Evolutionary conservation across 371 early-diverging fungal species (phyloP), one percentile per base, ranked within the genome.

Genomic region (Rhizopus stolonifer): DNA sequence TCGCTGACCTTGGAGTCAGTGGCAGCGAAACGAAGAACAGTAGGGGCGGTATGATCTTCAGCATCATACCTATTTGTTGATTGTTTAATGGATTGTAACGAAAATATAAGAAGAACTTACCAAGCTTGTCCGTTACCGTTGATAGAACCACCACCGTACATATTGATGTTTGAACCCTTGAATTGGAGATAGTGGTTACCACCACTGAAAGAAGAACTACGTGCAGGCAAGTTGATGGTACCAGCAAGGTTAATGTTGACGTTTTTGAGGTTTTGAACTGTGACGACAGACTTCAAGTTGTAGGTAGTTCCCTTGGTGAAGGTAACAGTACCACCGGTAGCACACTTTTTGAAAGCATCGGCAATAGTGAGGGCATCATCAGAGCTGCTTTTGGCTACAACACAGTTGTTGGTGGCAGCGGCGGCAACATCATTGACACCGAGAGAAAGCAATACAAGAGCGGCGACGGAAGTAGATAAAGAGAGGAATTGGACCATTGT

Each of bases 81-180:
- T n/a, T n/a, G n/a, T n/a, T n/a, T n/a, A n/a, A n/a, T n/a, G n/a
- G n/a, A n/a, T n/a, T n/a, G n/a, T n/a, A 29, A 29, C 9, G 11
- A 11, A 1, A 29, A 1, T 11, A 29, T 29, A 2, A 29, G 11
- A n/a, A 57, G 60, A 46, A 66, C 64, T 64, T 64, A 70, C 70
- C 70, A 70, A 8, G 51, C 53, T 40, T 70, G 70, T 14, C 70
- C 70, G 21, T 63, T 58, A 49, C 67, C 61, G 26, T 54, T 52
- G 32, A 67, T 52, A 11, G 58, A 32, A 47, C 70, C 70, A 17
- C 48, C 49, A 43, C 67, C 64, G 24, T 45, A 54, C 46, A 48
- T 66, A 3, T 63, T 40, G 10, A 70, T 58, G 21, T 60, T 60
- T 13, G 58, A 58, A 31, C 70, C 70, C 9, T 19, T 46, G 19